A percentile compares a stretch with the other conserved stretches of the same genome.
Evolutionary conservation across 441 rosid genomes (phyloP).

Genomic region (Syzygium malaccense): DNA sequence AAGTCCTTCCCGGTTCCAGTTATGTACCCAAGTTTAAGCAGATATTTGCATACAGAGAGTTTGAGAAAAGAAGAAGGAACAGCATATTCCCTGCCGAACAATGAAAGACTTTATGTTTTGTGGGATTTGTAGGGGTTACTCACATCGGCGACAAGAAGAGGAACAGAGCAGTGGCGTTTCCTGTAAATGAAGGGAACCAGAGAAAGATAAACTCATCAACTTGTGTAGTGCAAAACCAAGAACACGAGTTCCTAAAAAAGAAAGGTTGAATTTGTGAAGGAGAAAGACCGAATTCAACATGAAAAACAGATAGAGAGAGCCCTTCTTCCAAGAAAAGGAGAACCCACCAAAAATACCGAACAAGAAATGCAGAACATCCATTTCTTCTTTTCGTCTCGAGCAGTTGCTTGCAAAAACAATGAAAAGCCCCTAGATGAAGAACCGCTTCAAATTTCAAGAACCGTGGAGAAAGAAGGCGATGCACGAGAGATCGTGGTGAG

Average conservation of each 20-base stretch:
- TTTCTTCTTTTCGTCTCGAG: slow-evolving; percentile 3
- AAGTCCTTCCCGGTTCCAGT: background rate
- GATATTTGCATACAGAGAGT: background rate
- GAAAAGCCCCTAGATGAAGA: background rate
- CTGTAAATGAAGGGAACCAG: slow-evolving; percentile 26
- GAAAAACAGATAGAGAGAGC: background rate
- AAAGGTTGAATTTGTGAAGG: background rate
- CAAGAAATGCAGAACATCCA: slow-evolving; percentile 58
- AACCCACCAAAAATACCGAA: slow-evolving; percentile 79
- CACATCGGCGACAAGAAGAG: slow-evolving; percentile 90
- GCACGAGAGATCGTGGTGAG: slow-evolving; percentile 19
- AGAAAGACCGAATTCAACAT: background rate
- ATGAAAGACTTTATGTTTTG: background rate
- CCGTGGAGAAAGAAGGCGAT: background rate
- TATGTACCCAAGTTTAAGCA: background rate
- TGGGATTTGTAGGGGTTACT: background rate
- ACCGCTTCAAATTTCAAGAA: background rate
- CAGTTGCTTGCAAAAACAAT: background rate
- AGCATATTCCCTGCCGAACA: background rate
- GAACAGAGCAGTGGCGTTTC: slow-evolving; percentile 88
- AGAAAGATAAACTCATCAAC: background rate
- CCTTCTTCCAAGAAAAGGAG: background rate
- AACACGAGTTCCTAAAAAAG: background rate
- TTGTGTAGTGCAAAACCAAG: background rate
- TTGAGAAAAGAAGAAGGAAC: background rate